phyloP scores from a whole-genome alignment of 208 protist genomes.

The Acanthamoeba triangularis region DNA sequence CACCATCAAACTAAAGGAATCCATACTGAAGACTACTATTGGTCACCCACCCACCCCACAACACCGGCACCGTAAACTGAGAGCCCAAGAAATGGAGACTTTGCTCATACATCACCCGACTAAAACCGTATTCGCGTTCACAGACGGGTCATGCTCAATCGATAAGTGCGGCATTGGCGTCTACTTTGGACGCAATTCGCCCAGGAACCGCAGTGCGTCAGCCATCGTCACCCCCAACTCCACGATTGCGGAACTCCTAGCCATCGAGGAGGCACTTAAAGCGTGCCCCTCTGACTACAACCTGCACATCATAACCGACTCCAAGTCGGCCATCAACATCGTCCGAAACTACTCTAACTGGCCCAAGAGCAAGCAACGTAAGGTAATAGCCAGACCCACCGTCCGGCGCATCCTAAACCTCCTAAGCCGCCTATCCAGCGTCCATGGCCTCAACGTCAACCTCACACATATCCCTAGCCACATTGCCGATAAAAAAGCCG shows the following conservation, averaged over 20 bases:
- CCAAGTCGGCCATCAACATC: not conserved
- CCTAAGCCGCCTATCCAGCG: too few relatives aligned
- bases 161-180: not conserved
- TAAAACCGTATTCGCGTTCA: not conserved
- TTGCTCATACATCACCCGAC: not conserved
- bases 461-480: not conserved
- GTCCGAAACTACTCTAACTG: not conserved
- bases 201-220: not conserved
- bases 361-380: not conserved
- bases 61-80: not conserved
- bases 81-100: not conserved
- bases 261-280: not conserved
- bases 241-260: not conserved
- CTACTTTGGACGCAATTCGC: not conserved
- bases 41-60: too few relatives aligned
- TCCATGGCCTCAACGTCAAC: not conserved
- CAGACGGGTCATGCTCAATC: not conserved
- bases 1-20: not conserved
- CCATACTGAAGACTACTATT: too few relatives aligned
- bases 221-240: not conserved
- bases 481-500: not conserved
- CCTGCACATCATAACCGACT: not conserved
- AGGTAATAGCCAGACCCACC: not conserved
- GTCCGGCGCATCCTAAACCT: not conserved
- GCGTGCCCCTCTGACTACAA: not conserved